These are phyloP conservation scores for Emmonsia crescens DNA, from an alignment of 2,329 filamentous ascomycete genomes.

Conservation along the genomic window DNA sequence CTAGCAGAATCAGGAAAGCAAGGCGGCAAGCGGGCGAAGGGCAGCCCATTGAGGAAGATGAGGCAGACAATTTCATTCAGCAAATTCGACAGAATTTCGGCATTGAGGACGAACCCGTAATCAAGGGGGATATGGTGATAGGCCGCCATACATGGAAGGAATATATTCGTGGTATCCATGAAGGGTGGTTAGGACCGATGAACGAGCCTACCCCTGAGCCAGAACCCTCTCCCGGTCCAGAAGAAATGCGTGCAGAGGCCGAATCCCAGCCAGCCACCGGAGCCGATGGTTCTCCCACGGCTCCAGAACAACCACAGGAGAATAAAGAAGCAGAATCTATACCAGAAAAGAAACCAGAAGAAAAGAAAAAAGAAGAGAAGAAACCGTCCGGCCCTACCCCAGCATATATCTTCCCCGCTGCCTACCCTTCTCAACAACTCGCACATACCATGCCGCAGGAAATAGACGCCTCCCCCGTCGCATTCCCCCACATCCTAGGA, in stretches of 20 bases:
- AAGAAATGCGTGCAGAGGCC: slow-evolving; percentile 11
- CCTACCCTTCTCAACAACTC: slow-evolving; percentile 58
- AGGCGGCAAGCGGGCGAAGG: slow-evolving; percentile 52
- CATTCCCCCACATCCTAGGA: slow-evolving; percentile 81
- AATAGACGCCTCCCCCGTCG: slow-evolving; percentile 64
- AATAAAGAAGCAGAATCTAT: slow-evolving; percentile 41
- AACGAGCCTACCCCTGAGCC: slow-evolving; percentile 33
- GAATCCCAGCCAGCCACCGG: neutral
- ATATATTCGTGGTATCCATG: slow-evolving; percentile 83
- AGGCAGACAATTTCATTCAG: slow-evolving; percentile 52
- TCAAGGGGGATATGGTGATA: slow-evolving; percentile 75
- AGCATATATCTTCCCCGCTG: slow-evolving; percentile 61
- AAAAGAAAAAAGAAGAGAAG: slow-evolving; percentile 38
- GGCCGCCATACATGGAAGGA: slow-evolving; percentile 96
- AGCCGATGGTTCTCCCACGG: slow-evolving; percentile 18
- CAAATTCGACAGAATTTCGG: slow-evolving; percentile 55
- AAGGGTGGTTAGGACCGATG: slow-evolving; percentile 88
- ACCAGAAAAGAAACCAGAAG: slow-evolving; percentile 10
- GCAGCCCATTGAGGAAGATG: slow-evolving; percentile 29
- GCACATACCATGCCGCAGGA: slow-evolving; percentile 56
- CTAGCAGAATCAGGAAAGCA: slow-evolving; percentile 65
- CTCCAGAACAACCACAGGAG: slow-evolving; percentile 31
- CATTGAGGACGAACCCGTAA: slow-evolving; percentile 59
- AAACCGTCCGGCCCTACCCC: slow-evolving; percentile 49
- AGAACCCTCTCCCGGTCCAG: slow-evolving; percentile 14